phyloP scores from a whole-genome alignment of 306 rosid genomes.

The Fragaria iinumae region DNA sequence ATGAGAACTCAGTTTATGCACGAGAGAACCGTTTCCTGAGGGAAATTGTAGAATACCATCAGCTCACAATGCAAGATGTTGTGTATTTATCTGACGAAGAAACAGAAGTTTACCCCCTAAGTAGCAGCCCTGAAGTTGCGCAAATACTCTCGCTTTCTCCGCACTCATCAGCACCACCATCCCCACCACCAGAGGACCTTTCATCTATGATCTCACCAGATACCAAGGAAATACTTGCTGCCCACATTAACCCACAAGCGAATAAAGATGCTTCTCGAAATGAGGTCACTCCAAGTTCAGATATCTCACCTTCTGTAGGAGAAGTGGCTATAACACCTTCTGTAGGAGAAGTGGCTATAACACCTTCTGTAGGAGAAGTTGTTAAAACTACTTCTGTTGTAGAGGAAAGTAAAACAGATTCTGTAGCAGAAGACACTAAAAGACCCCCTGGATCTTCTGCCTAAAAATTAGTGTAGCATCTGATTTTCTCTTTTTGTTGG shows the following conservation, averaged over 20 bases:
- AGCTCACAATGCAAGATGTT: slow-evolving; percentile 93
- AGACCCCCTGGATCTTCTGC: slow-evolving; percentile 33
- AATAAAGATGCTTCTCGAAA: slow-evolving; percentile 28
- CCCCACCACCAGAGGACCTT: slow-evolving; percentile 34
- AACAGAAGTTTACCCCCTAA: slow-evolving; percentile 69
- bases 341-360: neutral
- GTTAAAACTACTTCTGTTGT: neutral
- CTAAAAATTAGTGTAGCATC: slow-evolving; percentile 34
- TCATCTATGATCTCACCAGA: slow-evolving; percentile 21
- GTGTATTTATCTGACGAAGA: slow-evolving; percentile 88
- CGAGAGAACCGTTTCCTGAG: slow-evolving; percentile 91
- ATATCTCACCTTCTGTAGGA: slow-evolving; percentile 21
- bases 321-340: slow-evolving; percentile 1
- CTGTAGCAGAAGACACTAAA: slow-evolving; percentile 42
- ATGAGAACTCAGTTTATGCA: slow-evolving; percentile 79
- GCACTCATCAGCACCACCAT: slow-evolving; percentile 37
- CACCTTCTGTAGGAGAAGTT: neutral
- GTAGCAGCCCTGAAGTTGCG: slow-evolving; percentile 34
- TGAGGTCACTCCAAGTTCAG: slow-evolving; percentile 33
- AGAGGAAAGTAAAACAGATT: slow-evolving; percentile 9
- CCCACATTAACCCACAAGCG: slow-evolving; percentile 27
- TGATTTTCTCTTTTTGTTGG: slow-evolving; percentile 12
- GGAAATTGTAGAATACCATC: slow-evolving; percentile 96
- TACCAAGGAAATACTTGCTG: slow-evolving; percentile 37
- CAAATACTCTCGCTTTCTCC: slow-evolving; percentile 45